These are phyloP conservation scores for Podosphaera xanthii DNA, from an alignment of 2,329 filamentous ascomycete species.

Conservation along the genomic window DNA sequence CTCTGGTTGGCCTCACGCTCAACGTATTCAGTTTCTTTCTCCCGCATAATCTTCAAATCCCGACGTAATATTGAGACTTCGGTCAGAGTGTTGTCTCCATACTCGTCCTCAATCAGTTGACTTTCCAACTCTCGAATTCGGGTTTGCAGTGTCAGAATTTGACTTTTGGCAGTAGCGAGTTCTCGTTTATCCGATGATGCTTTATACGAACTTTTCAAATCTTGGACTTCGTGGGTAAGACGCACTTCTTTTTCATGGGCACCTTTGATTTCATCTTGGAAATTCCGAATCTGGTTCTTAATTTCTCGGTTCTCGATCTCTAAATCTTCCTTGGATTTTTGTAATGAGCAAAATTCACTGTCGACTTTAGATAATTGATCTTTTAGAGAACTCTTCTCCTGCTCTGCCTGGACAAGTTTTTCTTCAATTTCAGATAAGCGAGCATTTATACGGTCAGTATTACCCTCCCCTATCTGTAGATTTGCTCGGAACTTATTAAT, in stretches of 20 bases:
- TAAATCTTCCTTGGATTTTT: constrained; percentile 30
- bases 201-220: constrained; percentile 23
- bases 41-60: constrained; percentile 37
- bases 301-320: constrained; percentile 46
- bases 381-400: constrained; percentile 40
- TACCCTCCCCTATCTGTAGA: constrained; percentile 16
- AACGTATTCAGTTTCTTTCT: constrained; percentile 39
- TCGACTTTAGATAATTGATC: constrained; percentile 36
- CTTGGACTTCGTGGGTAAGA: constrained; percentile 28
- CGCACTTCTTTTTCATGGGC: constrained; percentile 43
- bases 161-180: constrained; percentile 28
- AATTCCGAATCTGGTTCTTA: constrained; percentile 32
- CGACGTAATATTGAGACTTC: constrained; percentile 34
- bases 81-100: constrained; percentile 25
- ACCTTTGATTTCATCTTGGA: constrained; percentile 39
- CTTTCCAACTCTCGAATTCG: constrained; percentile 24
- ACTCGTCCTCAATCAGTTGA: constrained; percentile 16
- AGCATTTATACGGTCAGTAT: constrained; percentile 28
- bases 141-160: constrained; percentile 40
- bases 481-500: constrained; percentile 15
- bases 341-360: constrained; percentile 35
- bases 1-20: constrained; percentile 44
- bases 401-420: constrained; percentile 30
- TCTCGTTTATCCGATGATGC: constrained; percentile 22
- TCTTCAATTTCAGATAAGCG: constrained; percentile 34